A percentile compares a stretch with the other conserved stretches of the same genome.
Conservation (phyloP, 2,329 filamentous ascomycete species). For the Fusarium vanettenii region DNA sequence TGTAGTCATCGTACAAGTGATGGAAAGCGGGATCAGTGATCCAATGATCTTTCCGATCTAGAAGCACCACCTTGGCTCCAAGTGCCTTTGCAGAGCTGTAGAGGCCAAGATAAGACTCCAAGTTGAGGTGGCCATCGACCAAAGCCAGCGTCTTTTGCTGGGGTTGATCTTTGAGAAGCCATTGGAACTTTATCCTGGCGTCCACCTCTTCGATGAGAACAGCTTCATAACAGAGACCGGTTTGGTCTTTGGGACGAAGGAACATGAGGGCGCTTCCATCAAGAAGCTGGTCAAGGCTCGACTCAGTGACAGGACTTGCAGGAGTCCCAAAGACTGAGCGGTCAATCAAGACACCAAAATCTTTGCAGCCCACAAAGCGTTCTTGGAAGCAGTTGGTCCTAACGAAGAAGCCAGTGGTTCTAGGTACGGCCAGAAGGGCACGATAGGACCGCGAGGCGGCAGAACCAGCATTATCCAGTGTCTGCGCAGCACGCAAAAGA, state of each 20-base stretch:
- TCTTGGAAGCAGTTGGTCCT: not conserved
- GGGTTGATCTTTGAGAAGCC: not conserved
- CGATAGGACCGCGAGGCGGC: not conserved
- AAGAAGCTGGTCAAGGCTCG: not conserved
- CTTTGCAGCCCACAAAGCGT: not conserved
- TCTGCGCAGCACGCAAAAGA: not conserved
- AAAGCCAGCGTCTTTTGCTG: not conserved
- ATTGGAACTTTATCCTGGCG: not conserved
- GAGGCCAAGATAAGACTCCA: not conserved
- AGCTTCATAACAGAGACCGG: not conserved
- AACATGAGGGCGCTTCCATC: not conserved
- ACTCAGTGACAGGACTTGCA: not conserved
- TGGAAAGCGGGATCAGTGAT: not conserved
- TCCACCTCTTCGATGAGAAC: not conserved
- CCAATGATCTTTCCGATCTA: not conserved
- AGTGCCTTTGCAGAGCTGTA: conserved; percentile 1
- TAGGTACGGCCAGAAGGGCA: not conserved
- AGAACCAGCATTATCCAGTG: not conserved
- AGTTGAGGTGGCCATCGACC: not conserved
- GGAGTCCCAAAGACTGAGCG: not conserved
- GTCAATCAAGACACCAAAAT: not conserved
- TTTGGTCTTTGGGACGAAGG: not conserved
- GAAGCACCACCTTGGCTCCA: not conserved
- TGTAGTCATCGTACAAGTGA: not conserved
- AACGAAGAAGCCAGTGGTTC: not conserved